These are phyloP conservation scores for Eimeria tenella DNA, from an alignment of 169 alveolate genomes.

Conservation along the genomic window DNA sequence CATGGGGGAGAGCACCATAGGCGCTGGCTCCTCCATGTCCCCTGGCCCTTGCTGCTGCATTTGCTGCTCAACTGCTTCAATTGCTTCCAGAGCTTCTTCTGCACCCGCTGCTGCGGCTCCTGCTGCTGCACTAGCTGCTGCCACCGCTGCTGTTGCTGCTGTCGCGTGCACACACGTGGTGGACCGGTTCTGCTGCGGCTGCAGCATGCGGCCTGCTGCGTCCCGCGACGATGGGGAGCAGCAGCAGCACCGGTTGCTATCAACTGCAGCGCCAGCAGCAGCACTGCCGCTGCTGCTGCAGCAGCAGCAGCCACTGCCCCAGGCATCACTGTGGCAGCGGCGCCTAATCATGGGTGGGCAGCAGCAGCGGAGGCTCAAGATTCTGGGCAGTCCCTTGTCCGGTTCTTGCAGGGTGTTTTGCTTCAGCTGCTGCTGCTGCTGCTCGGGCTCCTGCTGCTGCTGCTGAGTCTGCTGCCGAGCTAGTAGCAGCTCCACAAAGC, in stretches of 20 bases:
- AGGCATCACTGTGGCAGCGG: slow-evolving; percentile 56
- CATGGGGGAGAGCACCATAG: too few species aligned
- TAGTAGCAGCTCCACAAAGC: slow-evolving; percentile 9
- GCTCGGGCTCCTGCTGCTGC: slow-evolving; percentile 32
- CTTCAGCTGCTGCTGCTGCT: slow-evolving; percentile 35
- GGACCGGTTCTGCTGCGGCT: slow-evolving; percentile 27
- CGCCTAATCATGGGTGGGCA: slow-evolving; percentile 4
- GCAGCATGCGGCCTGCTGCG: not conserved
- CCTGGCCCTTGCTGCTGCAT: not conserved
- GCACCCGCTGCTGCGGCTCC: not conserved
- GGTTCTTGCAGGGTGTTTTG: not conserved
- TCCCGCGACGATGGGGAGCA: slow-evolving; percentile 25
- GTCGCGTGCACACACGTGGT: not conserved
- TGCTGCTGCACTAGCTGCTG: not conserved
- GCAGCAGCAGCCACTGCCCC: slow-evolving; percentile 45
- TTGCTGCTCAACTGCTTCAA: not conserved
- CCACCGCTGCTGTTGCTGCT: slow-evolving; percentile 41
- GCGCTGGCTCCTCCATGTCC: not conserved
- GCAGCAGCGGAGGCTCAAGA: slow-evolving; percentile 42
- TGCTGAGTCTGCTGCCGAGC: slow-evolving; percentile 18
- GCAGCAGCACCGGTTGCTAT: slow-evolving; percentile 9
- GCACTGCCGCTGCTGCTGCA: not conserved
- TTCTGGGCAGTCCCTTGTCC: not conserved
- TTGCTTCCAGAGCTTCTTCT: not conserved
- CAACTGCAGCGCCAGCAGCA: slow-evolving; percentile 1